These are phyloP conservation scores for Solanum boliviense DNA, from an alignment of 257 asterid species.

Conservation along the genomic window DNA sequence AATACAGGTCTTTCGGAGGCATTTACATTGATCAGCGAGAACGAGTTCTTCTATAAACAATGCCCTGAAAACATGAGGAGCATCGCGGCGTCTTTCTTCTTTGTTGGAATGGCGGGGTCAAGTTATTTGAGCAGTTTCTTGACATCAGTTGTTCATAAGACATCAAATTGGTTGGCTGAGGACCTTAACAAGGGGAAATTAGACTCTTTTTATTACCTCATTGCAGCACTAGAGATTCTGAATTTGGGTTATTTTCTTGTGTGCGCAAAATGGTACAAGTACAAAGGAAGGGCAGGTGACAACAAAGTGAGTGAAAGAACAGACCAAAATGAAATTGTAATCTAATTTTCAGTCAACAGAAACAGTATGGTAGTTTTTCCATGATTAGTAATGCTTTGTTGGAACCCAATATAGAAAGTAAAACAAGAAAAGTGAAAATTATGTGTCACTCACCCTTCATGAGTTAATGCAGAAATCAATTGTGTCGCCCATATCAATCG, in stretches of 20 bases:
- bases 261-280: conserved; percentile 21
- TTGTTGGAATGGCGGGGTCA: conserved; percentile 9
- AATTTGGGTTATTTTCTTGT: conserved; percentile 16
- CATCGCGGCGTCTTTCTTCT: conserved; percentile 18
- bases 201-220: conserved; percentile 13
- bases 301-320: neutral
- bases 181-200: conserved; percentile 6
- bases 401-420: neutral
- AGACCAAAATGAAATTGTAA: neutral
- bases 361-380: neutral
- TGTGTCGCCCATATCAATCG: neutral
- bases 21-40: conserved; percentile 6
- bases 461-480: neutral
- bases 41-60: conserved; percentile 19
- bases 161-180: conserved; percentile 18
- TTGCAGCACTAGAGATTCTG: conserved; percentile 15
- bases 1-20: conserved; percentile 16
- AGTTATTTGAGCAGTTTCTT: conserved; percentile 15
- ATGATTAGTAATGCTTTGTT: neutral
- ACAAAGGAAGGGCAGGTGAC: conserved; percentile 6
- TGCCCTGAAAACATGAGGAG: conserved; percentile 32
- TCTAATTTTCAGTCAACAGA: neutral
- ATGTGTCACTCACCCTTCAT: neutral
- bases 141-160: conserved; percentile 9
- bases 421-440: neutral